Conservation (phyloP, 495 filamentous ascomycete species). For the Echria macrotheca region DNA sequence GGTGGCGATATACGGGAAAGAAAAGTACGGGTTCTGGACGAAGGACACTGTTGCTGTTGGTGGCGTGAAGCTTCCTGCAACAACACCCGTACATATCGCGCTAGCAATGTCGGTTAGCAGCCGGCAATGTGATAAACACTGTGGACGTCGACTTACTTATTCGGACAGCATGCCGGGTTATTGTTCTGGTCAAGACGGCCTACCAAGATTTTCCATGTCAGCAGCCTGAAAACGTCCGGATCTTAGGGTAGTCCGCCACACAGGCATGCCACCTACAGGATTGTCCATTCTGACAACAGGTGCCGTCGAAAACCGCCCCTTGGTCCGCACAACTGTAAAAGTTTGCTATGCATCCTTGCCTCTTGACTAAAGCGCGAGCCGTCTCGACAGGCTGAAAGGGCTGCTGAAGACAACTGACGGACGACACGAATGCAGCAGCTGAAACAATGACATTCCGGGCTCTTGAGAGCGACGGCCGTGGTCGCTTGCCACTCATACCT, state of each 20-base stretch:
- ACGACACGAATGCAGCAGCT: slow-evolving; percentile 8
- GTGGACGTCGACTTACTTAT: slow-evolving; percentile 32
- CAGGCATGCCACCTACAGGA: slow-evolving; percentile 19
- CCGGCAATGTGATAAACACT: no score
- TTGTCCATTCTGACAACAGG: slow-evolving; percentile 43
- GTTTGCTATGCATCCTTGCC: slow-evolving; percentile 30
- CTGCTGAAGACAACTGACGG: slow-evolving; percentile 19
- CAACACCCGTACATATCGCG: slow-evolving; percentile 42
- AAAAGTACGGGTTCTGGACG: slow-evolving; percentile 54
- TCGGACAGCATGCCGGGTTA: slow-evolving; percentile 42
- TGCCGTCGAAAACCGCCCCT: slow-evolving; percentile 33
- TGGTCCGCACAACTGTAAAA: slow-evolving; percentile 40
- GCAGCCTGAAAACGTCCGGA: no score
- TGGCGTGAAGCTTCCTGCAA: slow-evolving; percentile 42
- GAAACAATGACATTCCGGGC: slow-evolving; percentile 5
- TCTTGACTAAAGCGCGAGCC: slow-evolving; percentile 14
- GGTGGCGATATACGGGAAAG: slow-evolving; percentile 63
- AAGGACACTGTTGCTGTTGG: slow-evolving; percentile 33
- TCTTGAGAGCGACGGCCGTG: neutral
- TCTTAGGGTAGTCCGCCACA: no score
- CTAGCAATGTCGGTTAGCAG: no score
- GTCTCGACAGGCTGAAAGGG: slow-evolving; percentile 30
- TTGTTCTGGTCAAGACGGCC: slow-evolving; percentile 33
- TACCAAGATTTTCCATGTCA: no score
- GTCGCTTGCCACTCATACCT: neutral